Base-by-base conservation (phyloP, 2,329 filamentous ascomycete genomes). In the Aspergillus pseudoterreus region DNA sequence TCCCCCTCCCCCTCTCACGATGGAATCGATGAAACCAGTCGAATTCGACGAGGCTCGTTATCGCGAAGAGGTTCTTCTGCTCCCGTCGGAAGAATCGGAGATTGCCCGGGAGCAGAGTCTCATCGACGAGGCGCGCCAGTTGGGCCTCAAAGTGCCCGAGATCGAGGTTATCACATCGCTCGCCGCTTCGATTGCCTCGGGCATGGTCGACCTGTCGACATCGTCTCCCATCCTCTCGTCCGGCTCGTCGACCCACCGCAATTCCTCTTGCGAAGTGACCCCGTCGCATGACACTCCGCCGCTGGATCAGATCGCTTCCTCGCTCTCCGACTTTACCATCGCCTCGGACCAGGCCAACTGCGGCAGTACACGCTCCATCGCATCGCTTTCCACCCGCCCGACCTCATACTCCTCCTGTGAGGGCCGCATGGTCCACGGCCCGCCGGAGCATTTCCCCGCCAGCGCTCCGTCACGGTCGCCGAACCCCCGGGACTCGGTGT, bases 371-470 rank as follows among this genome's bases (percentile, higher is more conserved):
- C 69, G 70, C 36, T 74, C 71, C 36, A 57, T 71, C 22, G 63
- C 65, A 19, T 73, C 71, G 6, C 56, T 67, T 5, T 73, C 70
- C 5, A 73, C 71, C 6, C 67, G 70, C 15, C 71, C 70, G 9
- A 72, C 71, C 4, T 71, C 69, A 4, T 71, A 63, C 48, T 69
- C 67, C 52, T 71, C 69, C 3, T 67, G 54, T 41, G 69, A 73
- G 47, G 68, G 64, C 30, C 65, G 59, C 15, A 39, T 57, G 4
- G 50, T 56, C 0, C 55, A 49, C 4, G 59, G 27, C 8, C 35
- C 35, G 35, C 14, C 35, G 14, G 35, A 38, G 6, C 35, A 38
- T 38, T 17, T 58, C 21, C 44, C 52, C 15, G 59, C 59, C 27
- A 56, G 52, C 24, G 43, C 54, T 21, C 45, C 52, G n/a, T 60